A percentile compares a stretch with the other conserved stretches of the same genome.
phyloP scores from a whole-genome alignment of 495 filamentous ascomycete genomes.

The Rostrohypoxylon terebratum region DNA sequence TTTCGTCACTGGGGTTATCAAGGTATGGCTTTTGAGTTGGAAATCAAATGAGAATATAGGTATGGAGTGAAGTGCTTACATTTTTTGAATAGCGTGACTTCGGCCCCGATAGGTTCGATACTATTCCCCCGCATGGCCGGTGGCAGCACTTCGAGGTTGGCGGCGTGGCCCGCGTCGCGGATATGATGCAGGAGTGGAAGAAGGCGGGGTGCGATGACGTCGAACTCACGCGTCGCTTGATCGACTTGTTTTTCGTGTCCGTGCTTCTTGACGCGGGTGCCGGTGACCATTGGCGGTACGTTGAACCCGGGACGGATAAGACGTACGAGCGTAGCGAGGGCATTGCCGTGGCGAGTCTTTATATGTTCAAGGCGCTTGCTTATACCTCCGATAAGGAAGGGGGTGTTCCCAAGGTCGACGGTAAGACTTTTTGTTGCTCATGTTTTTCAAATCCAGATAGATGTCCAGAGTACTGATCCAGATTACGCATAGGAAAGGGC shows the following conservation, averaged over 20 bases:
- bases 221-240: constrained; percentile 78
- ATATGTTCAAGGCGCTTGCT: constrained; percentile 82
- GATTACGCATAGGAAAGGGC: background rate
- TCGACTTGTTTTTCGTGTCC: constrained; percentile 87
- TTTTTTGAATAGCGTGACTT: constrained; percentile 78
- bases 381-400: background rate
- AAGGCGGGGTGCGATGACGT: constrained; percentile 67
- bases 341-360: constrained; percentile 88
- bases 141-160: constrained; percentile 93
- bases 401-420: constrained; percentile 13
- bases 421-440: background rate
- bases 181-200: constrained; percentile 74
- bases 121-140: constrained; percentile 85
- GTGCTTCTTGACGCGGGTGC: constrained; percentile 91
- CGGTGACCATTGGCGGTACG: constrained; percentile 85
- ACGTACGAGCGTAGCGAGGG: constrained; percentile 88
- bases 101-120: constrained; percentile 77
- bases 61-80: constrained; percentile 6
- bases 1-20: constrained; percentile 17
- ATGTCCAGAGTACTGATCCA: background rate
- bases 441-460: background rate
- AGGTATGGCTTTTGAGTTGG: background rate
- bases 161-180: constrained; percentile 72
- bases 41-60: too few species aligned
- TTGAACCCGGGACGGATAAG: constrained; percentile 85